phyloP scores from a whole-genome alignment of 805 yeast species.

The Candida railenensis region DNA sequence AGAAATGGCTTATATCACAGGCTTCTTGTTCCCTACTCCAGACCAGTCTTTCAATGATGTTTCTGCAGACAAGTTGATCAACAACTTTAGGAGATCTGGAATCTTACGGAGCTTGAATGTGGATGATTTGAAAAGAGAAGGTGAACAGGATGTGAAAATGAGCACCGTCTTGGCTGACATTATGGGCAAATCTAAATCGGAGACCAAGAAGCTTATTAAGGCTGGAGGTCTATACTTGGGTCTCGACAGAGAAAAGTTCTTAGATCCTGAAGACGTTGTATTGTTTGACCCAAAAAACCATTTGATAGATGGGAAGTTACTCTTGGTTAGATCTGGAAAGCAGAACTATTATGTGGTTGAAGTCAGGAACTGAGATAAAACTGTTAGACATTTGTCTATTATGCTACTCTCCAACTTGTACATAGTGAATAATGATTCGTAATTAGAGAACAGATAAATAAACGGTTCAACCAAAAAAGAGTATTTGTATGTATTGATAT shows the following conservation, averaged over 20 bases:
- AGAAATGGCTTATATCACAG: conserved; percentile 64
- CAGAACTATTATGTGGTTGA: conserved; percentile 60
- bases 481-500: neutral
- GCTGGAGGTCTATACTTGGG: conserved; percentile 79
- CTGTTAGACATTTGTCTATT: too few relatives aligned
- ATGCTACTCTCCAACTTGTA: too few relatives aligned
- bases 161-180: conserved; percentile 52
- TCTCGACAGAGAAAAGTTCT: conserved; percentile 49
- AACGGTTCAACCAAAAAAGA: too few relatives aligned
- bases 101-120: conserved; percentile 42
- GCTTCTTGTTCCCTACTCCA: conserved; percentile 62
- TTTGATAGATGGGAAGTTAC: conserved; percentile 56
- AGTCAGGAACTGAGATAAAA: conserved; percentile 11
- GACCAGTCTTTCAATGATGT: conserved; percentile 47
- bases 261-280: conserved; percentile 48
- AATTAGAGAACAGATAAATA: too few relatives aligned
- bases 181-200: conserved; percentile 51
- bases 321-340: conserved; percentile 76
- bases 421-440: too few relatives aligned
- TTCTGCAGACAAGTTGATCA: conserved; percentile 48
- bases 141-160: conserved; percentile 41
- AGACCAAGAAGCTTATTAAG: conserved; percentile 58
- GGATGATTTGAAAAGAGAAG: conserved; percentile 24
- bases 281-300: conserved; percentile 46
- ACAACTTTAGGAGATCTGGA: conserved; percentile 58